These are phyloP conservation scores for Wickerhamomyces subpelliculosus DNA, from an alignment of 805 yeast genomes.

Conservation along the genomic window DNA sequence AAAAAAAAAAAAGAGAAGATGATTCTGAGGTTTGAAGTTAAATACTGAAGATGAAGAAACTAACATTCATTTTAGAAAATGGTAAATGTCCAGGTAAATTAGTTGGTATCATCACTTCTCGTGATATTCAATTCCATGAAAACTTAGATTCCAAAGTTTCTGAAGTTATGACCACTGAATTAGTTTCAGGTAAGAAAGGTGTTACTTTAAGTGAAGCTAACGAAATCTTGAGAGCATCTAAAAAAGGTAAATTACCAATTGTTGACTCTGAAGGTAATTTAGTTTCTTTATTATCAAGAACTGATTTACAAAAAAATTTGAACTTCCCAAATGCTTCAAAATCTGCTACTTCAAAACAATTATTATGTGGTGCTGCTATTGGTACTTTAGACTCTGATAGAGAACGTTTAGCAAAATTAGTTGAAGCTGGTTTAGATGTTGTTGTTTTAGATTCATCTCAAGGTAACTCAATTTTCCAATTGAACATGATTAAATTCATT, in stretches of 20 bases:
- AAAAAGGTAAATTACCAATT: slow-evolving; percentile 96
- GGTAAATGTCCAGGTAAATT: slow-evolving; percentile 87
- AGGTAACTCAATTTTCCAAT: slow-evolving; percentile 94
- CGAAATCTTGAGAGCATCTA: slow-evolving; percentile 81
- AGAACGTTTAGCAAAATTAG: slow-evolving; percentile 76
- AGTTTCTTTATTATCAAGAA: slow-evolving; percentile 85
- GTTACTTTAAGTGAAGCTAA: slow-evolving; percentile 82
- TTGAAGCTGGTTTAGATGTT: slow-evolving; percentile 94
- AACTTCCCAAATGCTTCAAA: slow-evolving; percentile 92
- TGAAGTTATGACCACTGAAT: slow-evolving; percentile 84
- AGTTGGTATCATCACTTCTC: slow-evolving; percentile 91
- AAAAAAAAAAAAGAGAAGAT: neutral
- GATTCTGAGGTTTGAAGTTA: no score
- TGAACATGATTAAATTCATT: slow-evolving; percentile 89
- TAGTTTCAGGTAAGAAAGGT: slow-evolving; percentile 79
- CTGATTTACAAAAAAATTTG: slow-evolving; percentile 95
- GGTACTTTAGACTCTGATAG: slow-evolving; percentile 91
- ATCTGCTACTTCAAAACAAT: slow-evolving; percentile 87
- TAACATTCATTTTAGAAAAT: slow-evolving; percentile 44
- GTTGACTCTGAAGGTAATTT: slow-evolving; percentile 71
- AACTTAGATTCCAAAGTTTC: slow-evolving; percentile 53
- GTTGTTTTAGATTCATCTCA: slow-evolving; percentile 94
- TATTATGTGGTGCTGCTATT: slow-evolving; percentile 97
- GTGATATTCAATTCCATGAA: slow-evolving; percentile 95
- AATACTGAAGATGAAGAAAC: slow-evolving; percentile 7